Percentiles rank a stretch among this genome's conserved stretches.
Evolutionary conservation across 257 asterid species (phyloP).

Genomic region (Avicennia marina): DNA sequence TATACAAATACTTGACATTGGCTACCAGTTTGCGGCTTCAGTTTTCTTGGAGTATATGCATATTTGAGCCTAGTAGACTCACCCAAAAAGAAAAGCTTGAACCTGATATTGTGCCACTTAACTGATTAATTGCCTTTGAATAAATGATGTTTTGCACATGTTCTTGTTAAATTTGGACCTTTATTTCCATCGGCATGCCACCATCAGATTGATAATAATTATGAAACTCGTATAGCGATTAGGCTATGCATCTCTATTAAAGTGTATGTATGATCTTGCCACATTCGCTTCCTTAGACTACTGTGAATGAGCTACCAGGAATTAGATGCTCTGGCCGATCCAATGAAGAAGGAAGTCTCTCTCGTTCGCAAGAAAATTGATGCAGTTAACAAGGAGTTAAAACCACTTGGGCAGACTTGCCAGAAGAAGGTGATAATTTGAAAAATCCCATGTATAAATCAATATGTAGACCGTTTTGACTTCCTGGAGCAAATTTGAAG

Average conservation of each 20-base stretch:
- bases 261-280: not conserved
- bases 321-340: slow-evolving; percentile 73
- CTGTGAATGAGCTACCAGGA: slow-evolving; percentile 47
- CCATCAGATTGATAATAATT: no score
- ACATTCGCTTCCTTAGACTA: not conserved
- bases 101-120: not conserved
- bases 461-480: no score
- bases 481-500: not conserved
- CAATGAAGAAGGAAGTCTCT: slow-evolving; percentile 83
- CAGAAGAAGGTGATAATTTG: slow-evolving; percentile 77
- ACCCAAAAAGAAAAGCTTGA: slow-evolving; percentile 7
- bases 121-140: slow-evolving; percentile 9
- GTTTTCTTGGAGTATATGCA: slow-evolving; percentile 4
- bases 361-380: slow-evolving; percentile 76
- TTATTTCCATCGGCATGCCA: not conserved
- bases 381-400: slow-evolving; percentile 74
- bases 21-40: no score
- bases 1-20: no score
- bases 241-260: no score
- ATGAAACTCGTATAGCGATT: not conserved
- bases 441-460: no score
- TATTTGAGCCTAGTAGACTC: slow-evolving; percentile 11
- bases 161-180: not conserved
- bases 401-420: slow-evolving; percentile 82
- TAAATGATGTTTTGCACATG: not conserved